These are phyloP conservation scores for Paraurostyla sp. DNA, from an alignment of 73 alveolate species.

Conservation along the genomic window DNA sequence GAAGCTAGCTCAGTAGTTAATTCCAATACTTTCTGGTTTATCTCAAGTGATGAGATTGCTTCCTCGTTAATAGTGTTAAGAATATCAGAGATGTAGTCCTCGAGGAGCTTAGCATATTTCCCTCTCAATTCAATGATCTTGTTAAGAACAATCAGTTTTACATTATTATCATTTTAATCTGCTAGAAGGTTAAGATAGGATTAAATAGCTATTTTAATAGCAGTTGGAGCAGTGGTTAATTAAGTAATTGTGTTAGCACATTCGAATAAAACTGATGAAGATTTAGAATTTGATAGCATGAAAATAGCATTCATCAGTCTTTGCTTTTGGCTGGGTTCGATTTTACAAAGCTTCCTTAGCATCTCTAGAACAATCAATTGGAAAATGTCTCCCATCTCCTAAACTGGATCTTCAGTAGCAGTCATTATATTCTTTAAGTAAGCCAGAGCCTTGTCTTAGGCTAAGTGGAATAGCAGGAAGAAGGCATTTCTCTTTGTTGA, in stretches of 20 bases:
- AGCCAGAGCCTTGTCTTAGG: constrained; percentile 83
- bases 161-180: constrained; percentile 88
- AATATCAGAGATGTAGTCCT: constrained; percentile 81
- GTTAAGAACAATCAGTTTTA: constrained; percentile 84
- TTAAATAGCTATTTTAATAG: constrained; percentile 84
- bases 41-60: constrained; percentile 75
- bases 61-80: constrained; percentile 71
- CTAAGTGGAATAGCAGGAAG: constrained; percentile 85
- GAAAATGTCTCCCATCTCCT: constrained; percentile 88
- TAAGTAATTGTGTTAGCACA: constrained; percentile 87
- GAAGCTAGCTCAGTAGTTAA: constrained; percentile 87
- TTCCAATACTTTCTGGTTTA: constrained; percentile 86
- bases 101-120: constrained; percentile 76
- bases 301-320: constrained; percentile 82
- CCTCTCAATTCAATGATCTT: constrained; percentile 81
- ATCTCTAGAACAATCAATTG: constrained; percentile 84
- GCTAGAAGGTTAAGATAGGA: constrained; percentile 78
- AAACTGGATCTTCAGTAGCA: constrained; percentile 66
- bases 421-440: constrained; percentile 67
- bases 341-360: constrained; percentile 85
- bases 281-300: constrained; percentile 79
- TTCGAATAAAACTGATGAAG: constrained; percentile 88
- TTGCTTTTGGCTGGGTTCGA: constrained; percentile 85
- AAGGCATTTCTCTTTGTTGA: constrained; percentile 98
- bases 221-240: constrained; percentile 84